Base-by-base conservation (phyloP, 768 basidiomycete genomes). In the Gymnopilus dilepis region DNA sequence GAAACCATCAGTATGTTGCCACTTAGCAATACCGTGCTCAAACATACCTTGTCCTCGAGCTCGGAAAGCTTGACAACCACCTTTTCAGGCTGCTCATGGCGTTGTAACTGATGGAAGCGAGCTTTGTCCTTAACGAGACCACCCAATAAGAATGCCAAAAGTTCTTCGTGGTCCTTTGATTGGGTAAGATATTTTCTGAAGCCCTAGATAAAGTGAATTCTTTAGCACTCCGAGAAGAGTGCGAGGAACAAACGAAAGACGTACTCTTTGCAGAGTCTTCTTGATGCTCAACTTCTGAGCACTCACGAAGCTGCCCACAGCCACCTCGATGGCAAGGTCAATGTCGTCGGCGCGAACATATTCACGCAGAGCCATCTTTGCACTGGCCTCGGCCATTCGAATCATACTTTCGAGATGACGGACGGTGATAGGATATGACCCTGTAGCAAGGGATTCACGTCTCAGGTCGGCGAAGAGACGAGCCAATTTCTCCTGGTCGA, bases 361-460 rank as follows among this genome's bases (percentile, higher is more conserved):
- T 76, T 99, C 97, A 56, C 97, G 84, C 63, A 99, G 79, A 51
- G 96, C 89, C 97, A 99, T 99, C 82, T 97, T 97, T 22, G 97
- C 97, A 70, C 92, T 95, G 13, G 97, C 97, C 76, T 99, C 97
- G 2, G 94, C 86, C 97, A 99, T 99, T 40, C 97, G 90, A 76
- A 99, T 99, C 93, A 97, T 97, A 73, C 95, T 97, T 78, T 99
- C 97, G 60, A 99, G 77, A 71, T 99, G 97, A 59, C 97, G 93
- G 51, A 99, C 91, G 8, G 97, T 99, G 73, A 99, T 97, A 2
- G 97, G 97, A 77, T 94, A 97, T 21, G 97, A 98, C n/a, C 97
- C 97, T 1, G 97, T 99, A 19, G 95, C 95, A 68, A 95, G 81
- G 4, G 97, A 99, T 73, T 99, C 97, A 64, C 95, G 90, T 34